phyloP scores from a whole-genome alignment of 2,329 filamentous ascomycete species.

The Curvularia spicifera region DNA sequence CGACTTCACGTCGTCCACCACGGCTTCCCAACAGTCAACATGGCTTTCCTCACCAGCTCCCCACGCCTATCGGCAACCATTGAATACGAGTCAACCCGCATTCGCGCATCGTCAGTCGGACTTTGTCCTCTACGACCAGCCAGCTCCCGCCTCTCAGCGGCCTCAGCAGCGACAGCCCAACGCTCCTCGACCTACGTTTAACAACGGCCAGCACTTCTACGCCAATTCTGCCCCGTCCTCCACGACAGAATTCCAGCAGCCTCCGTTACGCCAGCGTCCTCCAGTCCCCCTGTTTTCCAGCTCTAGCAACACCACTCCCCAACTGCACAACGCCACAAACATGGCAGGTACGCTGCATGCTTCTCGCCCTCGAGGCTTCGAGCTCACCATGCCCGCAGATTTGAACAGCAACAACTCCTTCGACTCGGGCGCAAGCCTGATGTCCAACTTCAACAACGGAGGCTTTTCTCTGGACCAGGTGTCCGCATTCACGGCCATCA shows the following conservation, averaged over 20 bases:
- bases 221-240: slow-evolving; percentile 70
- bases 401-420: slow-evolving; percentile 50
- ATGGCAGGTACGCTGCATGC: slow-evolving; percentile 49
- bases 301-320: slow-evolving; percentile 63
- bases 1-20: slow-evolving; percentile 80
- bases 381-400: slow-evolving; percentile 45
- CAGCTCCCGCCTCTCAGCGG: slow-evolving; percentile 51
- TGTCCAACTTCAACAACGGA: slow-evolving; percentile 50
- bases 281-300: slow-evolving; percentile 73
- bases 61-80: slow-evolving; percentile 59
- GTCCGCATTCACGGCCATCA: slow-evolving; percentile 55
- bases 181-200: slow-evolving; percentile 65
- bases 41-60: slow-evolving; percentile 74
- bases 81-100: slow-evolving; percentile 51
- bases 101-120: slow-evolving; percentile 66
- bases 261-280: slow-evolving; percentile 63
- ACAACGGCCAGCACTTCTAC: slow-evolving; percentile 67
- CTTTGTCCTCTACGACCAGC: slow-evolving; percentile 76
- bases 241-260: slow-evolving; percentile 63
- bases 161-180: slow-evolving; percentile 54
- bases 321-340: slow-evolving; percentile 45
- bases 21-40: slow-evolving; percentile 76
- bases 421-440: slow-evolving; percentile 57
- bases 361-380: slow-evolving; percentile 19
- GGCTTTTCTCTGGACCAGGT: slow-evolving; percentile 40